phyloP scores from a whole-genome alignment of 176 grass and related monocot genomes.

The Echinochloa phyllopogon region DNA sequence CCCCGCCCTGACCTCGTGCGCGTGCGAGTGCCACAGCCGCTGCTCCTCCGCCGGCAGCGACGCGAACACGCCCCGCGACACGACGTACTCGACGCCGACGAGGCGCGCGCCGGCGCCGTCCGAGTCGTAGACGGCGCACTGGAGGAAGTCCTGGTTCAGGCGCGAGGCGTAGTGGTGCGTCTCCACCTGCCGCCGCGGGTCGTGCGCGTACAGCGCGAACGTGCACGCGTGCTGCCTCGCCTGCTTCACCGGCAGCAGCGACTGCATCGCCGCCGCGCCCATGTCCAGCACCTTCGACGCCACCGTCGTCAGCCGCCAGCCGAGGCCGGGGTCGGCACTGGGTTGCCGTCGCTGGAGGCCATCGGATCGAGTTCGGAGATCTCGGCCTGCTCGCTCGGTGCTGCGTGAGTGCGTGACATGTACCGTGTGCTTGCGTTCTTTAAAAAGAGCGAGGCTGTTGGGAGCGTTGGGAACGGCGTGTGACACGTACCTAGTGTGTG shows the following conservation, averaged over 20 bases:
- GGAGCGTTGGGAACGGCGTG: background rate
- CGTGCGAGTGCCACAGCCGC: slow-evolving; percentile 93
- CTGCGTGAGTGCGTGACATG: background rate
- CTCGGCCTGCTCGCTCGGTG: background rate
- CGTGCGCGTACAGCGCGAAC: slow-evolving; percentile 77
- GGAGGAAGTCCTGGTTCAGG: slow-evolving; percentile 84
- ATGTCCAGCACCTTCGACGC: slow-evolving; percentile 62
- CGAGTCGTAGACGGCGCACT: slow-evolving; percentile 86
- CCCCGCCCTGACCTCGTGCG: slow-evolving; percentile 75
- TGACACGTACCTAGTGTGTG: slow-evolving; percentile 29
- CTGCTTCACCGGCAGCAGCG: slow-evolving; percentile 72
- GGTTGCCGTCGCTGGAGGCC: slow-evolving; percentile 74
- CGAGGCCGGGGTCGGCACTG: slow-evolving; percentile 30
- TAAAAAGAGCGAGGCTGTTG: background rate
- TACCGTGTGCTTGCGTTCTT: background rate
- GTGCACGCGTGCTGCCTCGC: slow-evolving; percentile 86
- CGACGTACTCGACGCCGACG: slow-evolving; percentile 86
- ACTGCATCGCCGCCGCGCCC: slow-evolving; percentile 71
- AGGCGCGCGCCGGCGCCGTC: slow-evolving; percentile 54
- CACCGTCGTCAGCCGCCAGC: slow-evolving; percentile 23
- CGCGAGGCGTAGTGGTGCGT: slow-evolving; percentile 72
- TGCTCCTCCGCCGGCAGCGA: slow-evolving; percentile 65
- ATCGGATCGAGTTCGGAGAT: slow-evolving; percentile 11
- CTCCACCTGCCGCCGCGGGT: slow-evolving; percentile 76
- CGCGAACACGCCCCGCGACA: slow-evolving; percentile 60